Percentiles rank a stretch among this genome's conserved stretches.
phyloP scores from a whole-genome alignment of 2,329 filamentous ascomycete species.

The Clonostachys rhizophaga region DNA sequence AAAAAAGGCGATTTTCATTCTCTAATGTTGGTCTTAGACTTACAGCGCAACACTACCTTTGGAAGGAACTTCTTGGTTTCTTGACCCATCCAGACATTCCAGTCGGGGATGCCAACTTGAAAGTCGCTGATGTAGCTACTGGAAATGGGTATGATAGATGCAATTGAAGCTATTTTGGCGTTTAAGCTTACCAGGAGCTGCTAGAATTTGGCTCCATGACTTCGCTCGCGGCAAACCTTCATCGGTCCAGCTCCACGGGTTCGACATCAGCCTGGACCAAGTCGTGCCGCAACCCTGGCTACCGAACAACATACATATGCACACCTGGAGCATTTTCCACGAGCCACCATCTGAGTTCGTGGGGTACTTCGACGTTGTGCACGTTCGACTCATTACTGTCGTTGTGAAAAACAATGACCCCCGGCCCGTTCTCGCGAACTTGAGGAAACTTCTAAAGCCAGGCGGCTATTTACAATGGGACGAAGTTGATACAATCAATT shows the following conservation, averaged over 20 bases:
- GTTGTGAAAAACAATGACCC: conserved; percentile 1
- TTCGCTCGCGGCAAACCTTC: neutral
- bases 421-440: conserved; percentile 2
- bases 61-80: conserved; percentile 3
- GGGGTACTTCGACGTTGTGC: conserved; percentile 2
- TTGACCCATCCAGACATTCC: conserved; percentile 2
- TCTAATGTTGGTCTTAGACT: neutral
- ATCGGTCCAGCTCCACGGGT: conserved; percentile 1
- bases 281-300: neutral
- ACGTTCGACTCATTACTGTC: conserved; percentile 3
- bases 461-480: conserved; percentile 2
- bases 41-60: conserved; percentile 3
- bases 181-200: neutral
- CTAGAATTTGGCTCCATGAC: conserved; percentile 3
- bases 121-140: conserved; percentile 3
- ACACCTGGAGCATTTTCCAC: conserved; percentile 2
- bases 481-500: conserved; percentile 2
- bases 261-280: conserved; percentile 3
- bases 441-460: conserved; percentile 2
- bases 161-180: neutral
- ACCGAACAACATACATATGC: conserved; percentile 1
- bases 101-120: neutral
- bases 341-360: conserved; percentile 1
- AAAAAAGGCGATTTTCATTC: neutral
- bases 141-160: conserved; percentile 1